A percentile compares a stretch with the other conserved stretches of the same genome.
These are phyloP conservation scores for Ceratocystis cacaofunesta DNA, from an alignment of 2,329 filamentous ascomycete species.

Conservation along the genomic window DNA sequence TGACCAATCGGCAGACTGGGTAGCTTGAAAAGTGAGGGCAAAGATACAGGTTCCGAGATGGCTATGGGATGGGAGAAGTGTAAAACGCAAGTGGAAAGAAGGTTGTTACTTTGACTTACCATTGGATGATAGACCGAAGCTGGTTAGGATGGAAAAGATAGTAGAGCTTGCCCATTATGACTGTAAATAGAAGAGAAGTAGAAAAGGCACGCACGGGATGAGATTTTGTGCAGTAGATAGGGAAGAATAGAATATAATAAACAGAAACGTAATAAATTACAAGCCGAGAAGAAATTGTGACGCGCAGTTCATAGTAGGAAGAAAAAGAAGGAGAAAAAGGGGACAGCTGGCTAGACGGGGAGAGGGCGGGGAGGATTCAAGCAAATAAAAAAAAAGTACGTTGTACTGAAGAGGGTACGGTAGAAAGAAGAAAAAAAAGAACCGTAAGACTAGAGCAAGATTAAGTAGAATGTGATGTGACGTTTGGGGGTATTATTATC, in stretches of 20 bases:
- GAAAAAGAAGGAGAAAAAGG: background rate
- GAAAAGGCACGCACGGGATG: slow-evolving; percentile 4
- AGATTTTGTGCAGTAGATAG: background rate
- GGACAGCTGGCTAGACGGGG: background rate
- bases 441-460: background rate
- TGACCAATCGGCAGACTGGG: background rate
- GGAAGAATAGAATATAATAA: background rate
- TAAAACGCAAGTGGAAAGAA: slow-evolving; percentile 10
- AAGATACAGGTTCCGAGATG: background rate
- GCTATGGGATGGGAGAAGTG: slow-evolving; percentile 14
- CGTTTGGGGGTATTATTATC: background rate
- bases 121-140: slow-evolving; percentile 75
- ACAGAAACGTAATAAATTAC: background rate
- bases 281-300: background rate
- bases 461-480: background rate
- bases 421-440: background rate
- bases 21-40: slow-evolving; percentile 17
- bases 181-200: background rate
- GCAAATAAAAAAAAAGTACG: background rate
- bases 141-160: slow-evolving; percentile 61
- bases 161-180: slow-evolving; percentile 51
- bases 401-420: background rate
- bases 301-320: background rate
- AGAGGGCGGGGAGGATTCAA: background rate
- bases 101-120: slow-evolving; percentile 37